Evolutionary conservation across 1,284 basidiomycete species (phyloP).

Genomic region (Rhizoctonia solani): DNA sequence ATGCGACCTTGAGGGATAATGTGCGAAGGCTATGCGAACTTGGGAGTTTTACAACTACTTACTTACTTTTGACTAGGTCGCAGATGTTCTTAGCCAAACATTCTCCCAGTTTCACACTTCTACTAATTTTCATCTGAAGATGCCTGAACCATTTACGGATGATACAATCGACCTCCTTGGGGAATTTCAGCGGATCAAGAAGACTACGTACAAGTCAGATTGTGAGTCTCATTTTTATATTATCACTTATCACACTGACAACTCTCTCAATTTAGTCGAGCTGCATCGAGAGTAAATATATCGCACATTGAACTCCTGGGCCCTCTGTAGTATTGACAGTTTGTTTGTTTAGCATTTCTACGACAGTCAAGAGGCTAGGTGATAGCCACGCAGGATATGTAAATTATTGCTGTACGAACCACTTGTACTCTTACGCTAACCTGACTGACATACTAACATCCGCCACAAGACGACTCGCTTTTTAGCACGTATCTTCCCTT

Average conservation of each 20-base stretch:
- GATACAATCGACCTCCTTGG: conserved; percentile 59
- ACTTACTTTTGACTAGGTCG: conserved; percentile 47
- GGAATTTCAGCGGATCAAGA: conserved; percentile 56
- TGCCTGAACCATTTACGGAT: conserved; percentile 56
- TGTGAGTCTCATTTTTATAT: conserved; percentile 46
- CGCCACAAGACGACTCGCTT: conserved; percentile 26
- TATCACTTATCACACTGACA: neutral
- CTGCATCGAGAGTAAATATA: conserved; percentile 30
- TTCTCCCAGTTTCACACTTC: conserved; percentile 61
- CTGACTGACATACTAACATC: no score
- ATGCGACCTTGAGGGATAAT: conserved; percentile 34
- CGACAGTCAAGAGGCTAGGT: conserved; percentile 58
- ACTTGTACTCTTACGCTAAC: neutral
- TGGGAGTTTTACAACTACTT: neutral
- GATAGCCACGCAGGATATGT: conserved; percentile 63
- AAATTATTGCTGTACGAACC: conserved; percentile 45
- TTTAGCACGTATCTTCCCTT: conserved; percentile 56
- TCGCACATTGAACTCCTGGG: no score
- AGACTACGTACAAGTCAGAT: conserved; percentile 53
- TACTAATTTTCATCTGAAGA: conserved; percentile 59
- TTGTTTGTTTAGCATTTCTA: conserved; percentile 34
- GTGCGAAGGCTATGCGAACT: neutral
- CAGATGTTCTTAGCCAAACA: conserved; percentile 62
- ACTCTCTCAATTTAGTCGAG: conserved; percentile 3
- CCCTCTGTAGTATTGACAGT: no score